Base-by-base conservation (phyloP, 2,329 filamentous ascomycete species). In the Chaetomium olivaceum region DNA sequence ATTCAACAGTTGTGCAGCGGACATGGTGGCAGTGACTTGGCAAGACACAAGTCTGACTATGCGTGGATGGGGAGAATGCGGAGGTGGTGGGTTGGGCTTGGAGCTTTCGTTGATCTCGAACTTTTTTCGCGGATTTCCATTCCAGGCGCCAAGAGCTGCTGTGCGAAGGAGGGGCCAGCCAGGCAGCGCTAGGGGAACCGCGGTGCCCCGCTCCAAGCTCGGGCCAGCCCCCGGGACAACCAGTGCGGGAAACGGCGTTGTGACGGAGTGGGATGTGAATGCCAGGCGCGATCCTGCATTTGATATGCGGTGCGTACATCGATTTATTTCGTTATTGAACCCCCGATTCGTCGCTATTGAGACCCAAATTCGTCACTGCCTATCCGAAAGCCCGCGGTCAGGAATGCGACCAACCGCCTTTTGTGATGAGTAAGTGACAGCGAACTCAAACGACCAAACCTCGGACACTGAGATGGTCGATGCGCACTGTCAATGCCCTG, bases 1-100 rank as follows among this genome's bases (percentile, higher is more conserved):
- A 81, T 99, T 99, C 72, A 99, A 90, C 76, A 99, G 89, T 83
- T 98, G 94, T 76, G 95, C 93, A 74, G 95, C 95, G 82, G 93
- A 98, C 95, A 98, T 98, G 68, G 71, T 74, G 46, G 33, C 27
- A 63, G 57, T 33, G 25, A 61, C 61, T 63, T 33, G 68, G 61
- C 62, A 63, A 54, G 50, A 48, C 52, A 58, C 58, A 59, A 57
- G 56, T 64, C 58, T 58, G 61, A 61, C 52, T 16, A 65, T 64
- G 61, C 6, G 64, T 58, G 58, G 61, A 62, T 52, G 58, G 62
- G 48, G 54, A 58, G 50, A 33, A 29, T 56, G 68, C 63, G 63
- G 66, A 68, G 67, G 59, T 70, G 64, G 31, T 65, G 52, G 36
- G 66, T 56, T 72, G 60, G 36, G 64, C 61, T 62, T 62, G 66